phyloP scores from a whole-genome alignment of 345 rosid species.

The Murraya koenigii region DNA sequence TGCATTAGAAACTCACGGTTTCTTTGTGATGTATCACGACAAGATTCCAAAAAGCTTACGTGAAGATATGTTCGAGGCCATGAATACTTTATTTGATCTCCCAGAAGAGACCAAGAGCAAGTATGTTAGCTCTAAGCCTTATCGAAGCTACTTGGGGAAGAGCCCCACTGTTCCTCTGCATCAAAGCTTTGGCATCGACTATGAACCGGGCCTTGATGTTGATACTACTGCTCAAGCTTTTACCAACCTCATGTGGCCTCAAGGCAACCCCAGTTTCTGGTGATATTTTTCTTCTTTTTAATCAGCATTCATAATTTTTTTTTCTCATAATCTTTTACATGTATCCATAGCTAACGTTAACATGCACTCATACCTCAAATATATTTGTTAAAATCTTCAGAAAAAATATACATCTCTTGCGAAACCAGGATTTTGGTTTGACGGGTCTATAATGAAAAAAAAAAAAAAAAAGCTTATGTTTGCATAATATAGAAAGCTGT shows the following conservation, averaged over 20 bases:
- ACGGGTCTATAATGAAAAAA: too few relatives aligned
- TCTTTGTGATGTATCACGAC: slow-evolving; percentile 26
- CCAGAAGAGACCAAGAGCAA: slow-evolving; percentile 40
- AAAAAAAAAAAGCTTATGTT: too few relatives aligned
- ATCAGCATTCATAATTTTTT: neutral
- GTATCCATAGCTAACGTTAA: neutral
- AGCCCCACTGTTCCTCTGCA: slow-evolving; percentile 28
- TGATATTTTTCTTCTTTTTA: neutral
- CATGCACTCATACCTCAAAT: neutral
- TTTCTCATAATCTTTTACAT: neutral
- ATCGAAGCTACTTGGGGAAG: slow-evolving; percentile 31
- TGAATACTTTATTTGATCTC: slow-evolving; percentile 36
- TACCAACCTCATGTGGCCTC: slow-evolving; percentile 47
- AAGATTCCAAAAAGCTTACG: slow-evolving; percentile 6
- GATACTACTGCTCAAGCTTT: slow-evolving; percentile 20
- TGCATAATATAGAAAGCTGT: too few relatives aligned
- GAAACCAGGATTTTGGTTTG: too few relatives aligned
- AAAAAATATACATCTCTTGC: too few relatives aligned
- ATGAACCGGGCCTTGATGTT: slow-evolving; percentile 14
- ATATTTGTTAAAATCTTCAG: too few relatives aligned
- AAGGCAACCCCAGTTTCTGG: slow-evolving; percentile 42
- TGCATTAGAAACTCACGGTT: slow-evolving; percentile 41
- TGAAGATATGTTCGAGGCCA: slow-evolving; percentile 22
- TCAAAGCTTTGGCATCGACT: slow-evolving; percentile 43
- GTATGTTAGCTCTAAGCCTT: slow-evolving; percentile 34